Percentiles rank a stretch among this genome's conserved stretches.
Evolutionary conservation across 768 basidiomycete species (phyloP).

Genomic region (Amanita molliuscula): DNA sequence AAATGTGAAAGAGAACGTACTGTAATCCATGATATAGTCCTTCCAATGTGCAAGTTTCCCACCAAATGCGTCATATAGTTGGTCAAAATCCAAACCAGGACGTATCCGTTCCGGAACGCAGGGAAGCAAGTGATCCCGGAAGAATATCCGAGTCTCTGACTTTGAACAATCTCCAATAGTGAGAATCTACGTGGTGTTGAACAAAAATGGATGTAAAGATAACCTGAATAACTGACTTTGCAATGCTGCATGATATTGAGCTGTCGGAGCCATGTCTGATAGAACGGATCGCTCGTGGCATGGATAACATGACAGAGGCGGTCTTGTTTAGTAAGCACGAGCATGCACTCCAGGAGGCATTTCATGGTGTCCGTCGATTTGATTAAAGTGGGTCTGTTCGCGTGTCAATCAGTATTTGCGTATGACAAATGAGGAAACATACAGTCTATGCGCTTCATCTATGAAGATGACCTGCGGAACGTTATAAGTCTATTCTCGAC

Average conservation of each 20-base stretch:
- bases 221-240: constrained; percentile 34
- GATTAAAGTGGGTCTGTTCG: constrained; percentile 55
- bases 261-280: constrained; percentile 75
- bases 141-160: constrained; percentile 57
- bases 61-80: constrained; percentile 69
- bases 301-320: constrained; percentile 77
- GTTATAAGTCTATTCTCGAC: constrained; percentile 6
- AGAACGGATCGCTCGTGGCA: constrained; percentile 77
- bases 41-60: constrained; percentile 80
- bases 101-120: constrained; percentile 56
- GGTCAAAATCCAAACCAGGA: constrained; percentile 52
- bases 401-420: neutral
- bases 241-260: constrained; percentile 77
- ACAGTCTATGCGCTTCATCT: constrained; percentile 83
- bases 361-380: constrained; percentile 78
- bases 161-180: constrained; percentile 76
- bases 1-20: constrained; percentile 23
- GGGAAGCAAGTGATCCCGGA: constrained; percentile 53
- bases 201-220: neutral
- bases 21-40: constrained; percentile 68
- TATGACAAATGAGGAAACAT: constrained; percentile 12
- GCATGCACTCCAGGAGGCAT: constrained; percentile 74
- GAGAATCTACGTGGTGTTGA: constrained; percentile 38
- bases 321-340: constrained; percentile 83
- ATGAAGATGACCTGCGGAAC: constrained; percentile 50